These are phyloP conservation scores for Gossypium herbaceum DNA, from an alignment of 345 rosid species.

Conservation along the genomic window DNA sequence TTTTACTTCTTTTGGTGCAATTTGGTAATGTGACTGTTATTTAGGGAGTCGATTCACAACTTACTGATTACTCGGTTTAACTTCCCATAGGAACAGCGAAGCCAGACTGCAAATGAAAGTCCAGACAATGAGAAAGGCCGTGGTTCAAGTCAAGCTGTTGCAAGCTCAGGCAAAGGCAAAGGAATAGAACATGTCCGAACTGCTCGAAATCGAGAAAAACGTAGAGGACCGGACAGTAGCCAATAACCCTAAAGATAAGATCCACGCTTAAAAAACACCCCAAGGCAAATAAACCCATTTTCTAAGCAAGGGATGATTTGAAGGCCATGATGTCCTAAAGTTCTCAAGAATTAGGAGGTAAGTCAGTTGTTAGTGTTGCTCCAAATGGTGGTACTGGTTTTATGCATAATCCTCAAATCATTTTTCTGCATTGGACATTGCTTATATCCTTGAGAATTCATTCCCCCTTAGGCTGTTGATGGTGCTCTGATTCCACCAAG, in stretches of 20 bases:
- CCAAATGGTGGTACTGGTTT: not conserved
- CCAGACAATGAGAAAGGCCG: conserved; percentile 51
- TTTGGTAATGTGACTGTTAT: not conserved
- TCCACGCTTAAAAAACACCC: not conserved
- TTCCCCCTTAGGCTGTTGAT: not conserved
- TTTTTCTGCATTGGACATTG: not conserved
- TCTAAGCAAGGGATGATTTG: conserved; percentile 38
- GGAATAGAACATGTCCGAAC: conserved; percentile 13
- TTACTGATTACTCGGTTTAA: conserved; percentile 69
- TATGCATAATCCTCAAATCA: not conserved
- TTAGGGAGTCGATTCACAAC: conserved; percentile 52
- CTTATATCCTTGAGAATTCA: not conserved
- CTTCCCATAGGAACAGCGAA: conserved; percentile 77
- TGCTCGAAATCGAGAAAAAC: not conserved
- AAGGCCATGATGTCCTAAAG: conserved; percentile 24
- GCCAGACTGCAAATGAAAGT: conserved; percentile 60
- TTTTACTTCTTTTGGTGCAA: conserved; percentile 4
- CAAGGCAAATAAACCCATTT: conserved; percentile 7
- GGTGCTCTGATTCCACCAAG: not conserved
- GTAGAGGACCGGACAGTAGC: conserved; percentile 10
- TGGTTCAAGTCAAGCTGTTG: conserved; percentile 20
- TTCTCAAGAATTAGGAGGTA: conserved; percentile 30
- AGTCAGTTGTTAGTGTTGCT: conserved; percentile 18
- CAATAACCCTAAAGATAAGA: conserved; percentile 13
- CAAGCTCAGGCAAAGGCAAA: conserved; percentile 15